Evolutionary conservation across 306 rosid genomes (phyloP), one percentile per base, ranked within the genome.

Genomic region (Cajanus cajan): DNA sequence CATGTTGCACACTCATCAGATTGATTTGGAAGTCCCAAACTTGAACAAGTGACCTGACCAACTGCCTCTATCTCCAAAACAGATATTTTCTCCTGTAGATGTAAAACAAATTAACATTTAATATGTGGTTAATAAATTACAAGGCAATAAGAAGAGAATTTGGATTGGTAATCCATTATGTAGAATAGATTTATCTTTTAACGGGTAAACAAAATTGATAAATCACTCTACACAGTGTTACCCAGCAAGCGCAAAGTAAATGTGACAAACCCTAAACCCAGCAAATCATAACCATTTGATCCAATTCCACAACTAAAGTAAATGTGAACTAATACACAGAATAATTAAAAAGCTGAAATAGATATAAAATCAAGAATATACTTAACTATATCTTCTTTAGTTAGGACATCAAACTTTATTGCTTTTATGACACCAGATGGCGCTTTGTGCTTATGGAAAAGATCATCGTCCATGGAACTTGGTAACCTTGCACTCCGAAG

Each of bases 11-110:
- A 96, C 76, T 76, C 88, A 14, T 16, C 58, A 71, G 91, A 85
- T 9, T 82, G 84, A 89, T 93, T 96, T 61, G 99, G 99, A 40
- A 93, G 85, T 84, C 98, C 99, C 90, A 96, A 77, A 76, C 70
- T 86, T 70, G 98, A 82, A 80, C 92, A 91, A 13, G 88, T 91
- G 67, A 96, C 97, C 89, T 93, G 93, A 33, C 85, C 80, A 1
- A n/a, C 74, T 61, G 94, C 77, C 37, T 88, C 87, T 69, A 93
- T 85, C 54, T 85, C 73, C 76, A 87, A 39, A 21, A 80, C 83
- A 36, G 96, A 85, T 39, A 86, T 50, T 16, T 85, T 89, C 75
- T 88, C 94, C 99, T 96, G 92, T 73, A 80, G 73, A 71, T 71
- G 67, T 58, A 48, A 81, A 80, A 71, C 55, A 57, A 79, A 55